Conservation (phyloP, 2,329 filamentous ascomycete species). For the Ceratocystis papillata region DNA sequence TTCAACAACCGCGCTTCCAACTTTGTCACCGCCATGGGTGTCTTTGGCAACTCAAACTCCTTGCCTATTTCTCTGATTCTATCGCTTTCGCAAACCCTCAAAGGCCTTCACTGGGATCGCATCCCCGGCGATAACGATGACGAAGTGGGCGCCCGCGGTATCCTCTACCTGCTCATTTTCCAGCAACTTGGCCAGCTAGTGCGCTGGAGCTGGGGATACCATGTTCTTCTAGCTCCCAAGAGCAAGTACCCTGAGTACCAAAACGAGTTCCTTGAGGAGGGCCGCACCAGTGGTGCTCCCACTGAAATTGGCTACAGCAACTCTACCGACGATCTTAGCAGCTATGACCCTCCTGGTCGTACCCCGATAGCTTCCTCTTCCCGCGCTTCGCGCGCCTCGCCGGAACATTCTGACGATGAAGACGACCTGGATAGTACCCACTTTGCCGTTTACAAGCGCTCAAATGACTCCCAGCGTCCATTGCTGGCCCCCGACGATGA, state of each 20-base stretch:
- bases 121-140: slow-evolving; percentile 89
- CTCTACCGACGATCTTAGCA: slow-evolving; percentile 36
- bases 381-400: slow-evolving; percentile 40
- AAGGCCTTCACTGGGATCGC: slow-evolving; percentile 85
- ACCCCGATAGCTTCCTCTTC: slow-evolving; percentile 45
- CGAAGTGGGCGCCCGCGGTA: slow-evolving; percentile 85
- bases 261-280: slow-evolving; percentile 38
- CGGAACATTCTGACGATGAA: slow-evolving; percentile 42
- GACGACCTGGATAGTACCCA: slow-evolving; percentile 28
- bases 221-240: slow-evolving; percentile 80
- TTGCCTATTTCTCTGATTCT: slow-evolving; percentile 92
- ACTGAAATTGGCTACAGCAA: slow-evolving; percentile 34
- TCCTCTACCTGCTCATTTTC: slow-evolving; percentile 91
- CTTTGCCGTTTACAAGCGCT: slow-evolving; percentile 15
- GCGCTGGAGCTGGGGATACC: slow-evolving; percentile 97
- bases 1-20: slow-evolving; percentile 81
- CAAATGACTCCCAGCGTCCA: slow-evolving; percentile 20
- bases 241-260: slow-evolving; percentile 58
- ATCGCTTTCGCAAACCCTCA: slow-evolving; percentile 82
- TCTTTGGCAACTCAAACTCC: slow-evolving; percentile 98
- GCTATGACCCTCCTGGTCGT: slow-evolving; percentile 45
- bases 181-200: slow-evolving; percentile 93
- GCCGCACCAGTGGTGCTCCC: slow-evolving; percentile 37
- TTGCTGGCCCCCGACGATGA: slow-evolving; percentile 7
- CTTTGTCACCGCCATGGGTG: slow-evolving; percentile 92